Conservation (phyloP, 805 yeast genomes). For the Wickerhamiella domercqiae region DNA sequence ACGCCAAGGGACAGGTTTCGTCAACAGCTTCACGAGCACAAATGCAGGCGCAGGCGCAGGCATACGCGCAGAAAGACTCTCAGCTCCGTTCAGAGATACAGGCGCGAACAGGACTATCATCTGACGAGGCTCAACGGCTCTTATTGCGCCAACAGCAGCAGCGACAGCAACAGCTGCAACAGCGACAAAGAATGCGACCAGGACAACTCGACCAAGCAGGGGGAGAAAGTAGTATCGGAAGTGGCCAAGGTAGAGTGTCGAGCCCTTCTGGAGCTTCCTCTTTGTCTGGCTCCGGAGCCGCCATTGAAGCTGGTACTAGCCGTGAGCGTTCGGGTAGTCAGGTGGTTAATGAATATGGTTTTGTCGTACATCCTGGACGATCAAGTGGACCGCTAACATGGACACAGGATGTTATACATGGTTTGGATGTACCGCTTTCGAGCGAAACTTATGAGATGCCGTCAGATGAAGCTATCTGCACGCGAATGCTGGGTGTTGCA, state of each 20-base stretch:
- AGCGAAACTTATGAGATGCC: constrained; percentile 71
- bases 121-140: neutral
- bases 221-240: too few relatives aligned
- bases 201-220: neutral
- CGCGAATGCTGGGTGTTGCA: constrained; percentile 64
- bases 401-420: constrained; percentile 85
- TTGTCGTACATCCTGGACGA: constrained; percentile 19
- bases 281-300: too few relatives aligned
- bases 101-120: neutral
- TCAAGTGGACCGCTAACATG: constrained; percentile 34
- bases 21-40: too few relatives aligned
- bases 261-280: too few relatives aligned
- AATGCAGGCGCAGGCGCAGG: too few relatives aligned
- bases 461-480: constrained; percentile 51
- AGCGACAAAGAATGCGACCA: too few relatives aligned
- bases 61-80: too few relatives aligned
- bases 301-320: neutral
- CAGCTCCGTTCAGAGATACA: too few relatives aligned
- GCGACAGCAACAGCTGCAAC: too few relatives aligned
- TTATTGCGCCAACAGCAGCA: too few relatives aligned
- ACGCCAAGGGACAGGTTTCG: too few relatives aligned
- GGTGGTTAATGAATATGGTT: constrained; percentile 5
- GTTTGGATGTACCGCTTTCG: constrained; percentile 66
- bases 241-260: too few relatives aligned
- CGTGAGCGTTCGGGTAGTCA: neutral